Evolutionary conservation across 179 eudicot species (phyloP).

Genomic region (Spinacia oleracea): DNA sequence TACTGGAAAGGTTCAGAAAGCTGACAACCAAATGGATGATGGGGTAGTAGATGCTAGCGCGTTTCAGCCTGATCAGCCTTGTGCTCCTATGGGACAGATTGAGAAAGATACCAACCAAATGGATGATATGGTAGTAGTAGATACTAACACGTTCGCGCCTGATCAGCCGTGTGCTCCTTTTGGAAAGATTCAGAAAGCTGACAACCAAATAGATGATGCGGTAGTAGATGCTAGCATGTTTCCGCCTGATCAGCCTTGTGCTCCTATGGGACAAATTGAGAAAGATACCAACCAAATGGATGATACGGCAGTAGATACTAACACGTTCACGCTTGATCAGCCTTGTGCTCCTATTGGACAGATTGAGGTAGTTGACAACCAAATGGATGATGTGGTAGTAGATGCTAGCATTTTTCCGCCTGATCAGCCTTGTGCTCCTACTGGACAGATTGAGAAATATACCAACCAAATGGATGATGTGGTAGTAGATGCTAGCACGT

Average conservation of each 20-base stretch:
- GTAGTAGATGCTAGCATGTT: not conserved
- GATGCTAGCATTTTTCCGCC: not conserved
- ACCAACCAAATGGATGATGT: not conserved
- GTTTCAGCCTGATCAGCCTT: slow-evolving; percentile 1
- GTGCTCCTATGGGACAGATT: slow-evolving; percentile 4
- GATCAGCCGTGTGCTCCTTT: too few relatives aligned
- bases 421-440: slow-evolving; percentile 9
- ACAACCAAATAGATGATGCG: too few relatives aligned
- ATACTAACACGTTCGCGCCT: too few relatives aligned
- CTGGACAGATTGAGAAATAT: slow-evolving; percentile 6
- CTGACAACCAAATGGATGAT: too few relatives aligned
- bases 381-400: not conserved
- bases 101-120: slow-evolving; percentile 9
- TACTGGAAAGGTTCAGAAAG: too few relatives aligned
- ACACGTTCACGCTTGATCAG: not conserved
- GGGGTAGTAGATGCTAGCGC: too few relatives aligned
- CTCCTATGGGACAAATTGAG: slow-evolving; percentile 8
- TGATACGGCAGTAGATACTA: not conserved
- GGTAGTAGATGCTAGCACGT: slow-evolving; percentile 17
- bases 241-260: slow-evolving; percentile 5
- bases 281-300: not conserved
- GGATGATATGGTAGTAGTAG: too few relatives aligned
- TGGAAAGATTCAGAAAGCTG: too few relatives aligned
- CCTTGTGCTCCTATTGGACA: slow-evolving; percentile 5
- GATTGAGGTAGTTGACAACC: slow-evolving; percentile 9